Evolutionary conservation across 2,329 filamentous ascomycete species (phyloP), one percentile per base, ranked within the genome.

Genomic region (Pezicula carpinea): DNA sequence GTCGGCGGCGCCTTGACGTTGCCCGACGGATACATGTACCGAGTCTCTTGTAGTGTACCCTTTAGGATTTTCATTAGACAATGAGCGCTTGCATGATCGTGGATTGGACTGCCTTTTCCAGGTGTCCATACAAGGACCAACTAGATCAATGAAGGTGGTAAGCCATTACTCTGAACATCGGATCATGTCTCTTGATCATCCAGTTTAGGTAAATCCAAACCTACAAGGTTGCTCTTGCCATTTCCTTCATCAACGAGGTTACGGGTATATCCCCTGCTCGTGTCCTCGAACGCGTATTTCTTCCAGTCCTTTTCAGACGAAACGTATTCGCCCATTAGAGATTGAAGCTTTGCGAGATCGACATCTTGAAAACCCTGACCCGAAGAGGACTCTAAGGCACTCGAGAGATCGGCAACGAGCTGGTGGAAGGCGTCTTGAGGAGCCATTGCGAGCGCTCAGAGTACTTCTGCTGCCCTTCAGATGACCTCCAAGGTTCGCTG

Each of bases 171-270:
- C 13, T 14, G 22, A 19, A 34, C 40, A 17, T 34, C 34, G 8
- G 36, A 49, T 33, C 35, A 43, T 22, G 13, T 17, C 34, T 15
- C 39, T 46, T 39, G 26, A 11, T 29, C 26, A 29, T 10, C 33
- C 18, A 50, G 19, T 11, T 34, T 14, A 19, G n/a, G 33, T 13
- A 15, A 5, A 23, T 44, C 6, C 10, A 8, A 21, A 56, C 70
- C 54, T 64, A 77, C 74, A 55, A 77, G 56, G 57, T 77, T 77
- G 59, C 71, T 73, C 53, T 76, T 75, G 11, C 82, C 89, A 58
- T 96, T 96, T 3, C 90, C 89, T 63, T 90, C 85, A 60, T 95
- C 89, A 38, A 96, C 89, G 4, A 96, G 77, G 63, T 96, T 96
- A 46, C 91, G 74, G 11, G 91, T 96, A 66, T 96, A 96, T 1